A percentile compares a stretch with the other conserved stretches of the same genome.
Evolutionary conservation across 495 filamentous ascomycete genomes (phyloP).

Genomic region (Podospora pseudocomata): DNA sequence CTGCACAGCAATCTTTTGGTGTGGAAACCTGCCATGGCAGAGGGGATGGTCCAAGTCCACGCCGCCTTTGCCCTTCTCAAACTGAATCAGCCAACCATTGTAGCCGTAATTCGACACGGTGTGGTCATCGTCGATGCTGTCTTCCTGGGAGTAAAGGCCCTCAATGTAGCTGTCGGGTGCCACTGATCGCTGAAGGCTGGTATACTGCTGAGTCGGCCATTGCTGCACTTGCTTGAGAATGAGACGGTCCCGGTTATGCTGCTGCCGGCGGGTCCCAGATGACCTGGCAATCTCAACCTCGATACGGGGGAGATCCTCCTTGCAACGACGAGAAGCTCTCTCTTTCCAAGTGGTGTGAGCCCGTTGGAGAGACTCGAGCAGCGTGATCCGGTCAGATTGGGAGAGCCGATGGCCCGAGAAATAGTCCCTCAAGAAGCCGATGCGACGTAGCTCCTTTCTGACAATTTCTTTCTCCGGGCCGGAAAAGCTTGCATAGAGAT

Average conservation of each 20-base stretch:
- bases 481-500: slow-evolving; percentile 21
- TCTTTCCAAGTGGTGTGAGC: slow-evolving; percentile 24
- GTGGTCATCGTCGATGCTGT: slow-evolving; percentile 26
- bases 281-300: slow-evolving; percentile 19
- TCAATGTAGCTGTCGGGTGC: slow-evolving; percentile 23
- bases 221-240: slow-evolving; percentile 25
- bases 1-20: slow-evolving; percentile 31
- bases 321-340: slow-evolving; percentile 10
- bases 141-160: slow-evolving; percentile 19
- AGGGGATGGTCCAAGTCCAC: slow-evolving; percentile 23
- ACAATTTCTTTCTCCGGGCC: slow-evolving; percentile 25
- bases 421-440: slow-evolving; percentile 24
- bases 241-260: slow-evolving; percentile 17
- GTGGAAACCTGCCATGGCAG: slow-evolving; percentile 27
- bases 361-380: slow-evolving; percentile 19
- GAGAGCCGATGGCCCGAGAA: slow-evolving; percentile 23
- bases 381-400: slow-evolving; percentile 14
- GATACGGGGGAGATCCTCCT: slow-evolving; percentile 16
- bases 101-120: slow-evolving; percentile 27
- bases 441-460: slow-evolving; percentile 28
- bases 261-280: slow-evolving; percentile 7
- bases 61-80: slow-evolving; percentile 25
- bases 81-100: slow-evolving; percentile 30
- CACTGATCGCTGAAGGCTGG: slow-evolving; percentile 12
- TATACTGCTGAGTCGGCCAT: slow-evolving; percentile 20